phyloP scores from a whole-genome alignment of 225 moss, liverwort and hornwort species.

The Ulota crispa region DNA sequence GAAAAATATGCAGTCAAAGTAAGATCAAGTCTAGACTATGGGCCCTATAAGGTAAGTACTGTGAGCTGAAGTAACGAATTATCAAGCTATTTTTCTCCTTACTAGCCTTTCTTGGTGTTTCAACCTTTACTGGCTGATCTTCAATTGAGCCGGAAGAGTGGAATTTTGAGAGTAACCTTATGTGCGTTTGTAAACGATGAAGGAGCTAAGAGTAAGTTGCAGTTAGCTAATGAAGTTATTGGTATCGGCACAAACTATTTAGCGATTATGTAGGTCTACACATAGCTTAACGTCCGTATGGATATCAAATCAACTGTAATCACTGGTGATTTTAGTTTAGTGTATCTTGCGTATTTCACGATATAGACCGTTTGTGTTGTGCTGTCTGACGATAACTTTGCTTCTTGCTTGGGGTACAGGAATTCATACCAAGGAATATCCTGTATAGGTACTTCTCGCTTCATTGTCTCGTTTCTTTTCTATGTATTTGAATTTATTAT shows the following conservation, averaged over 20 bases:
- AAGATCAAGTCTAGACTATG: constrained; percentile 3
- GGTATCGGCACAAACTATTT: constrained; percentile 13
- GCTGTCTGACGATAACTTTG: background rate
- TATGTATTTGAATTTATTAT: background rate
- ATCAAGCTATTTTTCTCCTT: constrained; percentile 45
- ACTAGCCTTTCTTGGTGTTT: constrained; percentile 48
- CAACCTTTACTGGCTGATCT: constrained; percentile 39
- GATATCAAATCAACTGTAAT: background rate
- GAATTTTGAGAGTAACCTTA: constrained; percentile 36
- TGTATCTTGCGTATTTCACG: background rate
- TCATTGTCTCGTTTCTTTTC: constrained; percentile 7
- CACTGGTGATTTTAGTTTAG: background rate
- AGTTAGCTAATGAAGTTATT: constrained; percentile 28
- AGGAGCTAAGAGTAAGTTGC: constrained; percentile 35
- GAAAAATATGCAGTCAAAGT: constrained; percentile 5
- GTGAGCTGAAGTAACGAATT: constrained; percentile 39
- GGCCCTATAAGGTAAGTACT: constrained; percentile 29
- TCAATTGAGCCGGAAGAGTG: constrained; percentile 40
- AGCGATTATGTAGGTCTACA: background rate
- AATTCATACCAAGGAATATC: constrained; percentile 31
- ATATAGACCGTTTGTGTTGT: background rate
- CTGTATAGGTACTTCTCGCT: constrained; percentile 24
- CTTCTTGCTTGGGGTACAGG: constrained; percentile 23
- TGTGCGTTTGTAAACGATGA: constrained; percentile 38
- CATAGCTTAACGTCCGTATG: background rate